Conservation (phyloP, 768 basidiomycete genomes). For the Lentinula detonsa region DNA sequence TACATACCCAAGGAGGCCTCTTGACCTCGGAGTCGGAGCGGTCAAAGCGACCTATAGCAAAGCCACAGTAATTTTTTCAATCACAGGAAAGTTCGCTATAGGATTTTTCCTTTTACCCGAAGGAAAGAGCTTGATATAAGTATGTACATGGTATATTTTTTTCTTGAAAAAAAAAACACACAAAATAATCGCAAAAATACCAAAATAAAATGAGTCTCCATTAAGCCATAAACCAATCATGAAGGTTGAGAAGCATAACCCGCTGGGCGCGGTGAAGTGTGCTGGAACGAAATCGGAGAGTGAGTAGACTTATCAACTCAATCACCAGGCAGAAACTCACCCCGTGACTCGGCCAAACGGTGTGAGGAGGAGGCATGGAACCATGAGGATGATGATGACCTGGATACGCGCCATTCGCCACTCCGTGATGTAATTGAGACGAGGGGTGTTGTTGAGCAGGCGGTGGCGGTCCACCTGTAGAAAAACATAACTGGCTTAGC, state of each 20-base stretch:
- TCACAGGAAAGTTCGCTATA: too few relatives aligned
- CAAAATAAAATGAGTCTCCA: too few relatives aligned
- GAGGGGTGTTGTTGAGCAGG: neutral
- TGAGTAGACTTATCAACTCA: neutral
- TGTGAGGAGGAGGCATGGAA: neutral
- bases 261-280: neutral
- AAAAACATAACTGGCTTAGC: neutral
- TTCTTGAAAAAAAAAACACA: too few relatives aligned
- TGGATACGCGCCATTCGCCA: neutral
- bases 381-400: conserved; percentile 1
- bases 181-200: too few relatives aligned
- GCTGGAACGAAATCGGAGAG: neutral
- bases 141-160: too few relatives aligned
- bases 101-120: too few relatives aligned
- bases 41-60: too few relatives aligned
- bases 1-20: too few relatives aligned
- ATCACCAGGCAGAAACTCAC: neutral
- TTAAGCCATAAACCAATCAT: neutral
- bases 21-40: too few relatives aligned
- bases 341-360: neutral
- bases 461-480: neutral
- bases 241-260: neutral
- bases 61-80: neutral
- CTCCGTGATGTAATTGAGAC: neutral
- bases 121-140: too few relatives aligned